Evolutionary conservation across 805 yeast species (phyloP).

Genomic region (Kodamaea kaohsiungensis): DNA sequence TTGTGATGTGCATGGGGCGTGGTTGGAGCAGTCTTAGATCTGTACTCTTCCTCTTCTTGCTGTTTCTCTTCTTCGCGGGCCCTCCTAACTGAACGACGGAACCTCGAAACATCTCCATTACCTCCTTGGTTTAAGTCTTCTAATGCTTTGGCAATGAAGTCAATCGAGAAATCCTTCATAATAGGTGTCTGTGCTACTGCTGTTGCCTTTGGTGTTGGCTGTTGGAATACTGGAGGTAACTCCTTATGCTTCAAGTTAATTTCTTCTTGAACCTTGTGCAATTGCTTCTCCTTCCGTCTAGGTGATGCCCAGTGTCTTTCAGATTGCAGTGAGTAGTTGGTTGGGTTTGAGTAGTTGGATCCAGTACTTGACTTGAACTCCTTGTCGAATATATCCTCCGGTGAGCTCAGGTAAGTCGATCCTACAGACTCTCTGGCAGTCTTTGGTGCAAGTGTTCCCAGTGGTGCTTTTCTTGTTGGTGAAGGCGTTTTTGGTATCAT

Average conservation of each 20-base stretch:
- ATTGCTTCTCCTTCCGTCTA: constrained; percentile 32
- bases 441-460: constrained; percentile 2
- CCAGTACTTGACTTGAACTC: constrained; percentile 10
- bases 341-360: constrained; percentile 41
- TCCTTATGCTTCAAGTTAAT: constrained; percentile 38
- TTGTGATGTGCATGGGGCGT: constrained; percentile 17
- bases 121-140: constrained; percentile 48
- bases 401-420: constrained; percentile 14
- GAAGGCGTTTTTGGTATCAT: constrained; percentile 6
- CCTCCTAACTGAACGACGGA: constrained; percentile 38
- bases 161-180: constrained; percentile 45
- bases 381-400: constrained; percentile 16
- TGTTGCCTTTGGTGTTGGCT: constrained; percentile 9
- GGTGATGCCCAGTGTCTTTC: constrained; percentile 49
- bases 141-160: constrained; percentile 46
- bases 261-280: constrained; percentile 37
- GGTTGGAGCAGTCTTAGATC: constrained; percentile 16
- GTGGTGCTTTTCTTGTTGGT: constrained; percentile 9
- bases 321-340: constrained; percentile 25
- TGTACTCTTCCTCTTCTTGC: constrained; percentile 2
- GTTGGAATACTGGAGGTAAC: constrained; percentile 19
- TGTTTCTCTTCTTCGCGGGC: constrained; percentile 14
- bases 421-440: constrained; percentile 1
- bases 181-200: constrained; percentile 29
- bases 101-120: constrained; percentile 43